phyloP scores from a whole-genome alignment of 768 basidiomycete species.

The Boletus bicolor region DNA sequence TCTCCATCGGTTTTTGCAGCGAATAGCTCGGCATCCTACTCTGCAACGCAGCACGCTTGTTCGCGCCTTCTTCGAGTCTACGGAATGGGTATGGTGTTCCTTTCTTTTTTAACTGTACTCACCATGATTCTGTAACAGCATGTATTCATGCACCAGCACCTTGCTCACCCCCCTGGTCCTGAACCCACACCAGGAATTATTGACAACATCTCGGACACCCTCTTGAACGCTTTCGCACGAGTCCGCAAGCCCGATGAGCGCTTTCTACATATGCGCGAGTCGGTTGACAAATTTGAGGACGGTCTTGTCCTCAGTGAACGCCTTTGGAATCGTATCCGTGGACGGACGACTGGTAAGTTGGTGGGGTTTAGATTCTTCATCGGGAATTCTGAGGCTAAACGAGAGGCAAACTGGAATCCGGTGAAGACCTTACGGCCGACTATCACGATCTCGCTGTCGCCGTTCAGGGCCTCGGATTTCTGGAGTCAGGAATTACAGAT shows the following conservation, averaged over 20 bases:
- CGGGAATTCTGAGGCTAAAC: conserved; percentile 74
- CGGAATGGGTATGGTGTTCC: conserved; percentile 83
- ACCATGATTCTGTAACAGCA: conserved; percentile 49
- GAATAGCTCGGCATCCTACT: conserved; percentile 90
- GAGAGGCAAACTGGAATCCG: conserved; percentile 78
- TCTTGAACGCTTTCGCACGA: conserved; percentile 92
- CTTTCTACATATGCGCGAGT: conserved; percentile 88
- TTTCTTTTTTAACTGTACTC: background rate
- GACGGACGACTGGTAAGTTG: conserved; percentile 80
- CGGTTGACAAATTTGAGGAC: conserved; percentile 95
- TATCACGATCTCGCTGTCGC: conserved; percentile 97
- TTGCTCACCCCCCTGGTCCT: conserved; percentile 87
- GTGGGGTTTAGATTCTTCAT: conserved; percentile 24
- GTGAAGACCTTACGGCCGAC: conserved; percentile 93
- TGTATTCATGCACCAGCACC: conserved; percentile 95
- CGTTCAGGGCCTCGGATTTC: conserved; percentile 94
- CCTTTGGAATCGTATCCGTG: conserved; percentile 72
- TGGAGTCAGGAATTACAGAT: conserved; percentile 98
- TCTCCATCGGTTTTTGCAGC: conserved; percentile 87
- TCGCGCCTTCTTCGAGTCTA: conserved; percentile 93
- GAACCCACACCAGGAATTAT: conserved; percentile 78
- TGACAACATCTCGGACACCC: conserved; percentile 93
- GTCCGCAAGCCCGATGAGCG: conserved; percentile 97
- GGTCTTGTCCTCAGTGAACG: conserved; percentile 81
- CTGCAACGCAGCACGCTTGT: conserved; percentile 87